These are phyloP conservation scores for Echria macrotheca DNA, from an alignment of 495 filamentous ascomycete species.

Conservation along the genomic window DNA sequence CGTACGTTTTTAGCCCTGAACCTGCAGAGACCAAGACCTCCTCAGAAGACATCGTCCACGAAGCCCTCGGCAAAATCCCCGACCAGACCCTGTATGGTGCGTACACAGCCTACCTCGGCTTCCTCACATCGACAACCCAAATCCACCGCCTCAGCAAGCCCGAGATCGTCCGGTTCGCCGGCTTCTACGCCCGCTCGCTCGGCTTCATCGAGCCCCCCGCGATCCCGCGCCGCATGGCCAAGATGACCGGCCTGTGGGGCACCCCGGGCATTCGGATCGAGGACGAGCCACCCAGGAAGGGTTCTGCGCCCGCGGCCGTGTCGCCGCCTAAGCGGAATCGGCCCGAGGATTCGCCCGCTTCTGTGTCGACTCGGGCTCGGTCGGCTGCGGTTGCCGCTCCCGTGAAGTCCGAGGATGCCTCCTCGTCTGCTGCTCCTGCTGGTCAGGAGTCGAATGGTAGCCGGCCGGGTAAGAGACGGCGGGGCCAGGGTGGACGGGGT, in stretches of 20 bases:
- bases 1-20: background rate
- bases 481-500: too few species aligned
- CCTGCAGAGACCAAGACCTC: slow-evolving; percentile 2
- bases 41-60: slow-evolving; percentile 18
- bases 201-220: slow-evolving; percentile 19
- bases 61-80: slow-evolving; percentile 23
- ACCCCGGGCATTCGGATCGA: slow-evolving; percentile 20
- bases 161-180: slow-evolving; percentile 19
- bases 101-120: slow-evolving; percentile 26
- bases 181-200: slow-evolving; percentile 19
- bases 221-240: slow-evolving; percentile 10
- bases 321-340: too few species aligned
- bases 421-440: too few species aligned
- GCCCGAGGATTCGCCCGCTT: too few species aligned
- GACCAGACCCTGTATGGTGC: slow-evolving; percentile 18
- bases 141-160: slow-evolving; percentile 8
- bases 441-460: too few species aligned
- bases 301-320: too few species aligned
- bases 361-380: too few species aligned
- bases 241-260: slow-evolving; percentile 30
- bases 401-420: too few species aligned
- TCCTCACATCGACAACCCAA: slow-evolving; percentile 11
- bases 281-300: too few species aligned
- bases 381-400: too few species aligned
- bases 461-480: too few species aligned